Evolutionary conservation across 768 basidiomycete species (phyloP), one percentile per base, ranked within the genome.

Genomic region (Auricularia cornea): DNA sequence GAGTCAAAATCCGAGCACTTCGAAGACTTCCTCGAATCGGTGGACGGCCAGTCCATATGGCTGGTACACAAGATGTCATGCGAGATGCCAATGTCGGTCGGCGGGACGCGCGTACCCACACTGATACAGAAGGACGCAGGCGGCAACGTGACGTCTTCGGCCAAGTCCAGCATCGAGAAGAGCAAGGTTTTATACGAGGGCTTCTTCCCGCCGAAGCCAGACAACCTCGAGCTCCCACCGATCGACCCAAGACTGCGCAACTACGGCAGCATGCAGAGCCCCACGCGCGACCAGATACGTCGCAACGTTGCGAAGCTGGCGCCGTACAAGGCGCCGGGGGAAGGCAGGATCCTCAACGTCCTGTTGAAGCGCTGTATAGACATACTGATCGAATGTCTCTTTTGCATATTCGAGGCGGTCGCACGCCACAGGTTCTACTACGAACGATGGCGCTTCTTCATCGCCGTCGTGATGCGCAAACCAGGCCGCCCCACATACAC

Each of bases 401-500:
- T 8, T 6, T 41, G 31, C 2, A 14, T 64, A 1, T 64, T 62
- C 60, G 14, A 29, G 1, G 63, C 60, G 12, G 40, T 56, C 2
- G 62, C 59, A 35, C 2, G 1, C 3, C 52, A 35, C 2, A 30
- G 33, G n/a, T 26, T 18, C 16, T 63, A 57, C 54, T 54, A 16
- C 1, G 30, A 20, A 3, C 18, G 3, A 3, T 79, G 77, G 76
- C 64, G 65, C 18, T 16, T 64, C 0, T 75, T 69, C 28, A 71
- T 63, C 0, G 76, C 73, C 0, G 63, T 76, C 0, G 70, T 78
- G 0, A 65, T 80, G 0, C 60, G 68, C 0, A 81, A 82, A 61
- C 78, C 77, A 0, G 74, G n/a, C n/a, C n/a, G n/a, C n/a, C n/a
- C n/a, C n/a, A n/a, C n/a, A n/a, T n/a, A n/a, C n/a, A n/a, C n/a